These are phyloP conservation scores for Fusarium brachygibbosum DNA, from an alignment of 2,329 filamentous ascomycete species.

Conservation along the genomic window DNA sequence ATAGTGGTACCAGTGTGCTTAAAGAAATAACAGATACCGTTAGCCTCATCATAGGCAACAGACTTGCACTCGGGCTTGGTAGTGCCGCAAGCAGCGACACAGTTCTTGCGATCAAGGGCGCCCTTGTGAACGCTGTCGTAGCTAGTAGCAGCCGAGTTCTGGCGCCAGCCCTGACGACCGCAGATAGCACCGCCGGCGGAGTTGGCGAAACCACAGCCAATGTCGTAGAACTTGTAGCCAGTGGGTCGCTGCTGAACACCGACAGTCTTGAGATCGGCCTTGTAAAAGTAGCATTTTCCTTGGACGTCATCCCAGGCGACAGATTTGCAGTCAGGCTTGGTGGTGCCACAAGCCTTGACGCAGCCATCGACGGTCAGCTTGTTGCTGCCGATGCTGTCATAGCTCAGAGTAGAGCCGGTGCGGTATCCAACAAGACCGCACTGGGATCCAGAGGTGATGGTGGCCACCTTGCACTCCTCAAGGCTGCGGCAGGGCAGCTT, in stretches of 20 bases:
- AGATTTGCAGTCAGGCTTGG: not conserved
- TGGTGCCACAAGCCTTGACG: not conserved
- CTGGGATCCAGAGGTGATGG: not conserved
- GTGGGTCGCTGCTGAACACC: not conserved
- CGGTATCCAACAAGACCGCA: not conserved
- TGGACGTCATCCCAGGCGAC: not conserved
- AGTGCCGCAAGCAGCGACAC: not conserved
- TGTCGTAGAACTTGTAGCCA: not conserved
- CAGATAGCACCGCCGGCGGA: not conserved
- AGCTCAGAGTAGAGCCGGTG: not conserved
- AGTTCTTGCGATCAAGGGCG: not conserved
- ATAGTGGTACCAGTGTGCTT: not conserved
- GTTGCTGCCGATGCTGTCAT: not conserved
- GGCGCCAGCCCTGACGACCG: not conserved
- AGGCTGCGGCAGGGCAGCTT: constrained; percentile 6
- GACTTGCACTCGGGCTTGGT: not conserved
- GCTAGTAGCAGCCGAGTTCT: not conserved
- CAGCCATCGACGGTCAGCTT: not conserved
- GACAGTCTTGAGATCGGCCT: not conserved
- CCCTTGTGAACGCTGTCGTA: not conserved
- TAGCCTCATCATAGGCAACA: not conserved
- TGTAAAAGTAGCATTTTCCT: not conserved
- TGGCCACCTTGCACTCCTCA: constrained; percentile 1
- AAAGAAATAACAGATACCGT: not conserved
- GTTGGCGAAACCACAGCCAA: not conserved